These are phyloP conservation scores for Volvox carteri DNA, from an alignment of 163 green algal genomes.

Conservation along the genomic window DNA sequence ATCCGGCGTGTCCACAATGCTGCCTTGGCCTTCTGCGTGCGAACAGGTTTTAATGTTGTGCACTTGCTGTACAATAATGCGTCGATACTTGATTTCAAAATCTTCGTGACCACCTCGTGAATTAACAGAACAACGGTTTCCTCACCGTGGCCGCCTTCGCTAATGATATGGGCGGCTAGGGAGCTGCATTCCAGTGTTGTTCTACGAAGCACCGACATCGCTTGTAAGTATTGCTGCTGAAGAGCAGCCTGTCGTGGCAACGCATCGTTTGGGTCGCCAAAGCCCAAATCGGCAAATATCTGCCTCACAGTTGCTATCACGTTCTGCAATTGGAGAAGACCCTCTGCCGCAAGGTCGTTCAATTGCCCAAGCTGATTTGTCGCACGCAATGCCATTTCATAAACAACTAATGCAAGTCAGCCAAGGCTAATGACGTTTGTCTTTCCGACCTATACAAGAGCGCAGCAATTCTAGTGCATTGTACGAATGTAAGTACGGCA, in stretches of 20 bases:
- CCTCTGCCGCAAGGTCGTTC: slow-evolving; percentile 75
- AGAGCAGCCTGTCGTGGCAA: neutral
- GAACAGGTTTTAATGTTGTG: neutral
- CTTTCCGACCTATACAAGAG: too few relatives aligned
- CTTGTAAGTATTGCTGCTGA: slow-evolving; percentile 2
- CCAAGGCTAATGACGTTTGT: too few relatives aligned
- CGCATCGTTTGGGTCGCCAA: neutral
- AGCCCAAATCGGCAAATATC: slow-evolving; percentile 19
- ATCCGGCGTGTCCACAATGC: neutral
- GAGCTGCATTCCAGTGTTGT: neutral
- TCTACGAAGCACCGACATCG: neutral
- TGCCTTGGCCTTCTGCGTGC: neutral
- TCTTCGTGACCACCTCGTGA: neutral
- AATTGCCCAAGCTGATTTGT: slow-evolving; percentile 76
- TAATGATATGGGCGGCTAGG: neutral
- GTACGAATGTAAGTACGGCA: too few relatives aligned
- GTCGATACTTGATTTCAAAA: neutral
- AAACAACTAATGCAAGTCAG: too few relatives aligned
- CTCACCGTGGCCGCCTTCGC: neutral
- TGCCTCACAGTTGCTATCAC: slow-evolving; percentile 18
- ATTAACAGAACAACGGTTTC: neutral
- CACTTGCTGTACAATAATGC: neutral
- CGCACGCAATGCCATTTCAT: neutral
- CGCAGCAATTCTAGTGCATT: too few relatives aligned
- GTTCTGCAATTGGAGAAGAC: neutral